phyloP scores from a whole-genome alignment of 805 yeast genomes.

The Pichia nakasei region DNA sequence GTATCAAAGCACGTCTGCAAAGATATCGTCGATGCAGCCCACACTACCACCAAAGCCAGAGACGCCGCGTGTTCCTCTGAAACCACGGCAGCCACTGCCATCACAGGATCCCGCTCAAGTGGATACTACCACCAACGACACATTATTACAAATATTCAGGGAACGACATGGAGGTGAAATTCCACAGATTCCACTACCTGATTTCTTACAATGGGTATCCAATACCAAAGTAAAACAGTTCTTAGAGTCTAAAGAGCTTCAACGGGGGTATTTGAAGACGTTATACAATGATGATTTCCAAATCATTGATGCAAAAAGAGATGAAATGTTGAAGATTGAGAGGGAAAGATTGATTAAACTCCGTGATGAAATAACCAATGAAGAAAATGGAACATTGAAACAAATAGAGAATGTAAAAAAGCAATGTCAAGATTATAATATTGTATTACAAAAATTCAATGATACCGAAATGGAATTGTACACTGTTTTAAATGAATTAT shows the following conservation, averaged over 20 bases:
- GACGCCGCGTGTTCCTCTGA: too few relatives aligned
- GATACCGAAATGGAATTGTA: conserved; percentile 23
- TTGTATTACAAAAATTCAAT: conserved; percentile 14
- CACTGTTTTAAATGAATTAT: conserved; percentile 21
- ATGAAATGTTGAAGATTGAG: conserved; percentile 28
- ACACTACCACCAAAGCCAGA: conserved; percentile 2
- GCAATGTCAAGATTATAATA: not conserved
- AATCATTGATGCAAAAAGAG: conserved; percentile 8
- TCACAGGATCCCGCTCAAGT: too few relatives aligned
- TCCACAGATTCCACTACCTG: conserved; percentile 12
- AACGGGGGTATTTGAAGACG: conserved; percentile 15
- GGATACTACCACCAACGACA: not conserved
- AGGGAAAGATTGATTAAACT: too few relatives aligned
- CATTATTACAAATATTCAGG: not conserved
- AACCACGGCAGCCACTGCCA: too few relatives aligned
- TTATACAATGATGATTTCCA: conserved; percentile 11
- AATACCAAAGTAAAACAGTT: conserved; percentile 17
- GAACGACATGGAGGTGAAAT: not conserved
- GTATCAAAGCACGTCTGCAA: too few relatives aligned
- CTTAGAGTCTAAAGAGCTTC: conserved; percentile 10
- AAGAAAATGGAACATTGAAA: not conserved
- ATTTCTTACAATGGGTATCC: conserved; percentile 18
- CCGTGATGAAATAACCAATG: not conserved
- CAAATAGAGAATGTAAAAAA: too few relatives aligned
- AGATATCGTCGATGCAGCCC: too few relatives aligned